Percentiles rank a stretch among this genome's conserved stretches.
These are phyloP conservation scores for Globisporangium barbulae DNA, from an alignment of 352 stramenopile genomes.

Conservation along the genomic window DNA sequence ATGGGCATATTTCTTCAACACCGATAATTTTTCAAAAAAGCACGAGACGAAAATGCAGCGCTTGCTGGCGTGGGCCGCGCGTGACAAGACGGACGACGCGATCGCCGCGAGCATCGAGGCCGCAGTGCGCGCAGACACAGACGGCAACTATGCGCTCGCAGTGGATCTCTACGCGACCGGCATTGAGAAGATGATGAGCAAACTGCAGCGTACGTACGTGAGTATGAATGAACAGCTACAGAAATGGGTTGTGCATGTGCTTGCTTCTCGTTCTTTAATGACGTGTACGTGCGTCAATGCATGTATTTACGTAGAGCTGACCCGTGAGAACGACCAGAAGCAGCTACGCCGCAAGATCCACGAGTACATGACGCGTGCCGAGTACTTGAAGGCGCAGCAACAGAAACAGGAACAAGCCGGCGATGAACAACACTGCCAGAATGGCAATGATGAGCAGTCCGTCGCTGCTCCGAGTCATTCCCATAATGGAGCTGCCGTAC, in stretches of 20 bases:
- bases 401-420: not conserved
- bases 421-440: not conserved
- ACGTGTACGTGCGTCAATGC: not conserved
- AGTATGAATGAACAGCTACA: not conserved
- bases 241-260: not conserved
- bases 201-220: constrained; percentile 48
- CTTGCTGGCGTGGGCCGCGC: constrained; percentile 13
- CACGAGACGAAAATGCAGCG: constrained; percentile 12
- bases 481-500: not conserved
- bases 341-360: constrained; percentile 53
- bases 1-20: constrained; percentile 13
- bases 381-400: constrained; percentile 50
- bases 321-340: constrained; percentile 30
- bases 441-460: not conserved
- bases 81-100: constrained; percentile 26
- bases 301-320: constrained; percentile 25
- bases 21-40: not conserved
- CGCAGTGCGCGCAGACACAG: constrained; percentile 55
- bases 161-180: constrained; percentile 68
- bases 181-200: constrained; percentile 74
- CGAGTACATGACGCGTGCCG: constrained; percentile 76
- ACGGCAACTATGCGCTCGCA: constrained; percentile 37
- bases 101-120: constrained; percentile 47
- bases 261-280: not conserved
- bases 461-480: not conserved